phyloP scores from a whole-genome alignment of 495 filamentous ascomycete species.

The Apiosordaria backusii region DNA sequence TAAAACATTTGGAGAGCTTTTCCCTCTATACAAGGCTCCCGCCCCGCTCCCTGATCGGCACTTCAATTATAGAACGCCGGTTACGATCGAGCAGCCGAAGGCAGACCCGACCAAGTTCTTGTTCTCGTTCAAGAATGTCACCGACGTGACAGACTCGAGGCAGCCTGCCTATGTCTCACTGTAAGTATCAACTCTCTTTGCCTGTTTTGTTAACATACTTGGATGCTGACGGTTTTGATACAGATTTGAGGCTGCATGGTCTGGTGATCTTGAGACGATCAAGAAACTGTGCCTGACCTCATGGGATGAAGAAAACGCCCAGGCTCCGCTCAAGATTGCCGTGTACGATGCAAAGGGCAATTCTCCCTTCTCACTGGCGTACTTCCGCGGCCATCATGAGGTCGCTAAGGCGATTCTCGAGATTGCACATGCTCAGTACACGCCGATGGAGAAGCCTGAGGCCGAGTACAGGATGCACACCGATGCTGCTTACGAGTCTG shows the following conservation, averaged over 20 bases:
- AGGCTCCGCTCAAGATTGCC: constrained; percentile 59
- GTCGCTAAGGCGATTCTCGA: constrained; percentile 61
- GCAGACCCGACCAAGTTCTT: not conserved
- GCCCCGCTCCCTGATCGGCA: not conserved
- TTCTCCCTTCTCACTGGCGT: constrained; percentile 61
- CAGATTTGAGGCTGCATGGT: constrained; percentile 68
- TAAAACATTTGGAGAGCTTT: constrained; percentile 61
- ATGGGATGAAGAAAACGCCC: constrained; percentile 45
- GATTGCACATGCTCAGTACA: constrained; percentile 64
- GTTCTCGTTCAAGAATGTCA: constrained; percentile 15
- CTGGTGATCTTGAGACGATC: constrained; percentile 58
- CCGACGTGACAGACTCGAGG: constrained; percentile 49
- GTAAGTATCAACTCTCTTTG: constrained; percentile 28
- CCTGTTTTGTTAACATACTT: not conserved
- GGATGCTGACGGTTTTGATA: constrained; percentile 28
- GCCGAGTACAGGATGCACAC: constrained; percentile 48
- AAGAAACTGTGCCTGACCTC: constrained; percentile 45
- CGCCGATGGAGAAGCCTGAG: constrained; percentile 42
- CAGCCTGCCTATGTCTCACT: constrained; percentile 55
- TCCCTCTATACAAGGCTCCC: constrained; percentile 48
- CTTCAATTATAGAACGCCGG: not conserved
- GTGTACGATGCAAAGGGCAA: constrained; percentile 42
- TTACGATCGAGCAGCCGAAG: not conserved
- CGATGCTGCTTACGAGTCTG: constrained; percentile 26
- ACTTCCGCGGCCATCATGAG: constrained; percentile 57